Evolutionary conservation across 148 eudicot genomes (phyloP).

Genomic region (Oxyria digyna): DNA sequence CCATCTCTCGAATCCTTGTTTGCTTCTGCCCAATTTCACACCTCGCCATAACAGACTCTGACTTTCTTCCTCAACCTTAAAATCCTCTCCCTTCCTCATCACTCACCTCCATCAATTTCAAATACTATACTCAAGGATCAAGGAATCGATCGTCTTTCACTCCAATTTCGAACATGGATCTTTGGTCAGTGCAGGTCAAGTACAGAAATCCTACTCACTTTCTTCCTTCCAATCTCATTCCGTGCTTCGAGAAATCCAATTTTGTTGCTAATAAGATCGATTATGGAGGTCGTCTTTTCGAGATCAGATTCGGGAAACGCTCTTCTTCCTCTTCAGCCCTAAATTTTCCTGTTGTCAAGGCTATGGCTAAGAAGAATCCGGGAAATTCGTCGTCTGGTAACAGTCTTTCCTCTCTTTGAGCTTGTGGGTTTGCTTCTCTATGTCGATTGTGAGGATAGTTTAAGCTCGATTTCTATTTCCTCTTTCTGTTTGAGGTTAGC

Average conservation of each 20-base stretch:
- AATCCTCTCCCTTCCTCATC: not conserved
- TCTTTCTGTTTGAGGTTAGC: not conserved
- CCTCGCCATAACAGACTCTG: conserved; percentile 7
- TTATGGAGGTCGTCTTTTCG: conserved; percentile 23
- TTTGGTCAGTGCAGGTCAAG: conserved; percentile 56
- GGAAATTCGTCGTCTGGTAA: conserved; percentile 45
- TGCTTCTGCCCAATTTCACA: conserved; percentile 6
- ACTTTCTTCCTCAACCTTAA: not conserved
- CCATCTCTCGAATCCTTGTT: not conserved
- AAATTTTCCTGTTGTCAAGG: conserved; percentile 26
- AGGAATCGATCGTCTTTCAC: not conserved
- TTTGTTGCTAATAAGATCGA: conserved; percentile 16
- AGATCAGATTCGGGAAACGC: conserved; percentile 25
- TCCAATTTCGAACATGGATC: conserved; percentile 37
- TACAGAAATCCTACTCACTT: conserved; percentile 23
- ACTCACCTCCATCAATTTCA: not conserved
- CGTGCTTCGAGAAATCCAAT: conserved; percentile 16
- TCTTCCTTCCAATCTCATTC: conserved; percentile 21
- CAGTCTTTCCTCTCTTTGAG: not conserved
- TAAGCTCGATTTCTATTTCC: not conserved
- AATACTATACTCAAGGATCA: not conserved
- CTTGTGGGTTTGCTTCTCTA: not conserved
- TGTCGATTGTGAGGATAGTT: not conserved
- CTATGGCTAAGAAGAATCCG: conserved; percentile 49
- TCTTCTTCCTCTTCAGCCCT: conserved; percentile 9